Evolutionary conservation across 768 basidiomycete species (phyloP), one percentile per base, ranked within the genome.

Genomic region (Serendipita sp.): DNA sequence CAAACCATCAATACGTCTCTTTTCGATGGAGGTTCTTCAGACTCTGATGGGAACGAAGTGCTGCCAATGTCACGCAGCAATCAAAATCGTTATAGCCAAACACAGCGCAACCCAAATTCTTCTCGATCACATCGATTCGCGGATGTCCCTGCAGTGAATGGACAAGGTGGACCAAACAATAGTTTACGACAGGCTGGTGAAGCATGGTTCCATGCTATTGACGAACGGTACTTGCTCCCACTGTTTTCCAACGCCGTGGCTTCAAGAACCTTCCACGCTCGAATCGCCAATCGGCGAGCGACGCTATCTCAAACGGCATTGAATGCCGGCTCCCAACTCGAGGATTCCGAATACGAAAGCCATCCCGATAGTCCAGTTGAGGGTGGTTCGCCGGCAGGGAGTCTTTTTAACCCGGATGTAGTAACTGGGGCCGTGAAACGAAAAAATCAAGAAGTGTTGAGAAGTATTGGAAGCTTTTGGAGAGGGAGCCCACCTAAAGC

Each of bases 191-290:
- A n/a, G 38, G 69, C 75, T 3, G 79, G 76, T 3, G 86, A 88
- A 65, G 91, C 95, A 73, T 97, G 93, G 92, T 97, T 97, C 84
- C 92, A 93, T 69, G 80, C 86, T 51, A 75, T 99, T 44, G 95
- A 99, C 74, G 93, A 99, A 75, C 81, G 91, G 68, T 99, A 95
- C 73, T 77, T 99, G 18, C 75, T 98, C 2, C 94, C 94, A 23
- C 77, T 97, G 44, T 98, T 92, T 77, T 91, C 90, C 56, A 93
- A 93, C 71, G 89, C 89, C 15, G 91, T 91, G 0, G 91, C 91
- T 16, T 89, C 87, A 68, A 79, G 90, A 69, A 86, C 86, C 67
- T 91, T 89, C 78, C 85, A 92, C 70, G 89, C 90, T 2, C 82
- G 88, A 35, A 65, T 65, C 44, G 69, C 68, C 3, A 45, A 41